A percentile compares a stretch with the other conserved stretches of the same genome.
Evolutionary conservation across 1,284 basidiomycete species (phyloP).

Genomic region (Cryptococcus hybrid): DNA sequence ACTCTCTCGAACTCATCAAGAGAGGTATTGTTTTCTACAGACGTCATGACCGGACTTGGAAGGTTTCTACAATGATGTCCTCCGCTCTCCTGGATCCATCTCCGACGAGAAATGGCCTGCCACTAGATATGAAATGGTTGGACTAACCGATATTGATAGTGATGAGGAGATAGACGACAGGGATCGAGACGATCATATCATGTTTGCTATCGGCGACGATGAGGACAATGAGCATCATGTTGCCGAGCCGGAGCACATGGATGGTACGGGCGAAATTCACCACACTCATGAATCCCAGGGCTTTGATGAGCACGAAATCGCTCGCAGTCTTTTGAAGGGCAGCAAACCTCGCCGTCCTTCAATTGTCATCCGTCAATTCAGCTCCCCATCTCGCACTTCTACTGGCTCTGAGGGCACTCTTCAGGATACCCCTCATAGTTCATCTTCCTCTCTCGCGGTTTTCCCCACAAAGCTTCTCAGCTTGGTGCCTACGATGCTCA

Average conservation of each 20-base stretch:
- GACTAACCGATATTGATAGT: constrained; percentile 6
- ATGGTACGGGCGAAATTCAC: constrained; percentile 12
- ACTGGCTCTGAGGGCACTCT: constrained; percentile 67
- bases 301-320: constrained; percentile 5
- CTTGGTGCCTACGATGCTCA: constrained; percentile 28
- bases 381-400: constrained; percentile 51
- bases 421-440: constrained; percentile 51
- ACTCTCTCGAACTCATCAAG: constrained; percentile 37
- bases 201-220: constrained; percentile 14
- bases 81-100: constrained; percentile 7
- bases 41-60: constrained; percentile 23
- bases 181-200: not conserved
- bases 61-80: constrained; percentile 22
- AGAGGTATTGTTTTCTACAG: constrained; percentile 24
- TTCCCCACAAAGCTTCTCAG: constrained; percentile 7
- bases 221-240: constrained; percentile 16
- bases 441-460: constrained; percentile 5
- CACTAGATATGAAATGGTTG: constrained; percentile 38
- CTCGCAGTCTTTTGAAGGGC: constrained; percentile 6
- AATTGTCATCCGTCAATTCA: constrained; percentile 11
- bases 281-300: not conserved
- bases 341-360: constrained; percentile 11
- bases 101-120: constrained; percentile 1
- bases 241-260: constrained; percentile 12
- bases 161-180: not conserved